Evolutionary conservation across 495 filamentous ascomycete genomes (phyloP).

Genomic region (Aspergillus coremiiformis): DNA sequence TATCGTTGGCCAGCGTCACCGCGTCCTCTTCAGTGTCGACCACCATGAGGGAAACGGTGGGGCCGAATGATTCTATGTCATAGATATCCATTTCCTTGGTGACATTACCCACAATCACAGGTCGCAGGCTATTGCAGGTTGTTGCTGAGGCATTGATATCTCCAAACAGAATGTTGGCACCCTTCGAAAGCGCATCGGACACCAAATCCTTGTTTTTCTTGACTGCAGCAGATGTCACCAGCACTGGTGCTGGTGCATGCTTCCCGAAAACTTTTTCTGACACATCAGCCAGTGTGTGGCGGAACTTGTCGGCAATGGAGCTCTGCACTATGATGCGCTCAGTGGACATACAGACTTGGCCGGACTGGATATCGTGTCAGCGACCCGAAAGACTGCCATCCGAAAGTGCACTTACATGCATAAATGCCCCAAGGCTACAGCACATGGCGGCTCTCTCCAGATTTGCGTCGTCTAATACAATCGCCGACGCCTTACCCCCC

Average conservation of each 20-base stretch:
- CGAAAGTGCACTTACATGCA: conserved; percentile 35
- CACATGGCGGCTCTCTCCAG: conserved; percentile 47
- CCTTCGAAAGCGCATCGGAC: conserved; percentile 57
- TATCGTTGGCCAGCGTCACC: conserved; percentile 44
- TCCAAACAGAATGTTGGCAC: conserved; percentile 60
- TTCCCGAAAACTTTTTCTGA: conserved; percentile 43
- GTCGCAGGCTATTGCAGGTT: conserved; percentile 53
- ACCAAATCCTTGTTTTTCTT: conserved; percentile 63
- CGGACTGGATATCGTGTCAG: conserved; percentile 36
- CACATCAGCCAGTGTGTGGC: conserved; percentile 42
- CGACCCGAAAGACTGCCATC: neutral
- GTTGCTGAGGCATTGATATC: conserved; percentile 42
- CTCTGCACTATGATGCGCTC: conserved; percentile 81
- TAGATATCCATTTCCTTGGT: conserved; percentile 79
- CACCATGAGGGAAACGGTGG: conserved; percentile 53
- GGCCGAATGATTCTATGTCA: conserved; percentile 74
- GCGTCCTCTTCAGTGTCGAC: conserved; percentile 45
- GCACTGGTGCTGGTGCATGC: conserved; percentile 44
- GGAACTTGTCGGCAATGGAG: conserved; percentile 58
- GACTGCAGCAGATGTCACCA: conserved; percentile 55
- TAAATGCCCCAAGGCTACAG: conserved; percentile 45
- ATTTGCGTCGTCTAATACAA: conserved; percentile 54
- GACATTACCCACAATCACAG: conserved; percentile 62
- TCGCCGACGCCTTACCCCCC: conserved; percentile 53
- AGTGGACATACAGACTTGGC: conserved; percentile 90